A percentile compares a stretch with the other conserved stretches of the same genome.
Evolutionary conservation across 2,329 filamentous ascomycete genomes (phyloP).

Genomic region (Diaporthe nobilis): DNA sequence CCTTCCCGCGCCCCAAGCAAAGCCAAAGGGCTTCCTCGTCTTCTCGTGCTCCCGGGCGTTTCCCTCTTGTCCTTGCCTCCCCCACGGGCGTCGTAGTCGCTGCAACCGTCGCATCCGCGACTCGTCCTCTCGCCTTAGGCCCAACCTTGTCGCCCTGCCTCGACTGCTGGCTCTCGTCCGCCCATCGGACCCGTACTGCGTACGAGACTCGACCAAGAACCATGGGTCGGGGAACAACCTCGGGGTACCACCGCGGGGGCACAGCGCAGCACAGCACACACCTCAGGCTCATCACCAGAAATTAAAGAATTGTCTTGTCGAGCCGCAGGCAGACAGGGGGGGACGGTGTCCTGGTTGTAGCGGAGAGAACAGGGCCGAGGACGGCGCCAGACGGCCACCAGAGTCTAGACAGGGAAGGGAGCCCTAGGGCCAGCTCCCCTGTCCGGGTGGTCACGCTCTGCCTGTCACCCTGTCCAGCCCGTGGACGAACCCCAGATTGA

Average conservation of each 20-base stretch:
- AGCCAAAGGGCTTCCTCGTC: background rate
- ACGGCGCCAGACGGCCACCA: too few relatives aligned
- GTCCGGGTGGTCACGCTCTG: background rate
- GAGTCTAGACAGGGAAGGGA: background rate
- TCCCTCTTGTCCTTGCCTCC: background rate
- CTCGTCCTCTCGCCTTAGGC: constrained; percentile 31
- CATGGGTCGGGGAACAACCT: background rate
- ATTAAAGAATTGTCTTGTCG: background rate
- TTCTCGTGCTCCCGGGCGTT: background rate
- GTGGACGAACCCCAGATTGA: constrained; percentile 27
- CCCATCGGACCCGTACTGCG: background rate
- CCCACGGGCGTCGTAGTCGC: background rate
- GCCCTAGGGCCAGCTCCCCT: background rate
- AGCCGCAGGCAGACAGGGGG: background rate
- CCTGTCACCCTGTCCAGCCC: constrained; percentile 15
- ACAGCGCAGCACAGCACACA: background rate
- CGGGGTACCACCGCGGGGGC: background rate
- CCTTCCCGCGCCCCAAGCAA: background rate
- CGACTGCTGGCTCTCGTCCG: constrained; percentile 20
- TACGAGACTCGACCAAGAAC: background rate
- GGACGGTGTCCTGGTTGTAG: background rate
- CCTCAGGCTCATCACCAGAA: background rate
- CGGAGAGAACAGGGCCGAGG: background rate
- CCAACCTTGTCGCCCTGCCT: constrained; percentile 32
- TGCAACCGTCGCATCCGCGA: constrained; percentile 29